Conservation (phyloP, 2,329 filamentous ascomycete genomes). For the Apiospora sp. region DNA sequence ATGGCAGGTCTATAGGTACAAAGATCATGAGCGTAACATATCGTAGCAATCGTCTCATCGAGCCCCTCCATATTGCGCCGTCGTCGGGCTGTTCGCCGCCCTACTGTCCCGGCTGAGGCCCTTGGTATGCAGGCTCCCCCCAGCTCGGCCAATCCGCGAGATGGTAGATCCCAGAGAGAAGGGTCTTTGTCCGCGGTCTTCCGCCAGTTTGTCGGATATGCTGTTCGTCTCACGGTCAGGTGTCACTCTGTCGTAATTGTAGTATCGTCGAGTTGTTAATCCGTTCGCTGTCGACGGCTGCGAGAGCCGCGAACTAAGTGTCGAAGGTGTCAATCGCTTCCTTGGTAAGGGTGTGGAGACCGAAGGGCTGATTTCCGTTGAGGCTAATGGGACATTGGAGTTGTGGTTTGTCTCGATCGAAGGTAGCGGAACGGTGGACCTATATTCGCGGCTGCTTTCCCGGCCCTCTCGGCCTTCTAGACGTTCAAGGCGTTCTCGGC, state of each 20-base stretch:
- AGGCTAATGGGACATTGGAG: neutral
- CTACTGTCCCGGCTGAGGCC: conserved; percentile 54
- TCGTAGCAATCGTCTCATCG: conserved; percentile 49
- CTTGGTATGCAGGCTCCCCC: conserved; percentile 52
- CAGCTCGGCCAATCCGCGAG: conserved; percentile 51
- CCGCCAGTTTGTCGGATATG: conserved; percentile 46
- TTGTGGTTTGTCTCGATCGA: conserved; percentile 39
- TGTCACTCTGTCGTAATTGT: conserved; percentile 56
- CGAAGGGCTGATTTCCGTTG: conserved; percentile 27
- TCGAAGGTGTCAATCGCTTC: conserved; percentile 60
- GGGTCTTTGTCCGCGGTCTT: conserved; percentile 54
- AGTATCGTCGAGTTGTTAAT: conserved; percentile 52
- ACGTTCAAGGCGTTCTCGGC: too few relatives aligned
- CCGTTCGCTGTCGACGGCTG: conserved; percentile 48
- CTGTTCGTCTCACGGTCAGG: conserved; percentile 45
- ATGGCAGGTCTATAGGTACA: conserved; percentile 41
- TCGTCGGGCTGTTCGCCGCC: conserved; percentile 49
- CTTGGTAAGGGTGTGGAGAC: conserved; percentile 59
- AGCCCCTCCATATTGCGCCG: conserved; percentile 52
- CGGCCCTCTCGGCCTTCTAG: conserved; percentile 46
- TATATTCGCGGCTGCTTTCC: conserved; percentile 47
- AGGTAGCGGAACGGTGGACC: conserved; percentile 46
- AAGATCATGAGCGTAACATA: conserved; percentile 42
- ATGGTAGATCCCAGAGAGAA: conserved; percentile 54
- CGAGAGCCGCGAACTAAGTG: conserved; percentile 56